Evolutionary conservation across 257 asterid species (phyloP), one percentile per base, ranked within the genome.

Genomic region (Ilex asprella): DNA sequence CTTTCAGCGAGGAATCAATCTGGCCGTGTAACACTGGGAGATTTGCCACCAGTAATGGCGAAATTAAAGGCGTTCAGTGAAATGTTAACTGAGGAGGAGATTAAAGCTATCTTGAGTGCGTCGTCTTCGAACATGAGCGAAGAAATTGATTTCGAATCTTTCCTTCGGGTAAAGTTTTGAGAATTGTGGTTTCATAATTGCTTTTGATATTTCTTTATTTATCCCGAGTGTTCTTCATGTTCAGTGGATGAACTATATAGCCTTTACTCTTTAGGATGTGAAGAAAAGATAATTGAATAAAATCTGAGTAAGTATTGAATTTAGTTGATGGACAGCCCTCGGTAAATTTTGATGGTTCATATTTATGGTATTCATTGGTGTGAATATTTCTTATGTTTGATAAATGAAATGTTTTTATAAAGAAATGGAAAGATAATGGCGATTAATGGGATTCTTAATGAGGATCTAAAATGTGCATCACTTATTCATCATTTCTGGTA

Each of bases 111-210:
- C 65, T 75, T 91, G 67, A 60, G 55, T n/a, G 91, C 82, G 74
- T 68, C 84, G 5, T 75, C 80, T 60, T 30, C 89, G 31, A 75
- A 85, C 16, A 32, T 79, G 62, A 69, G 64, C 65, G 78, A 82
- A 75, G 91, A 84, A 71, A 72, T 86, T 60, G 94, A 84, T 74
- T 86, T 91, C 32, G 97, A 87, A 70, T 67, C 84, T 56, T 87
- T 87, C 79, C 95, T 91, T 60, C 71, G 80, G 81, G 97, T 91
- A 70, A 50, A 73, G 69, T 43, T 49, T 9, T 53, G 43, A 12
- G 27, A 47, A 49, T 13, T 21, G 46, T n/a, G 32, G 15, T 51
- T 31, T 9, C 0, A 2, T 60, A 3, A 7, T 39, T 12, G 39
- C 35, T 55, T 13, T 57, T 29, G 10, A 16, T 7, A 10, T n/a